Base-by-base conservation (phyloP, 2,329 filamentous ascomycete genomes). In the Phialophora macrospora region DNA sequence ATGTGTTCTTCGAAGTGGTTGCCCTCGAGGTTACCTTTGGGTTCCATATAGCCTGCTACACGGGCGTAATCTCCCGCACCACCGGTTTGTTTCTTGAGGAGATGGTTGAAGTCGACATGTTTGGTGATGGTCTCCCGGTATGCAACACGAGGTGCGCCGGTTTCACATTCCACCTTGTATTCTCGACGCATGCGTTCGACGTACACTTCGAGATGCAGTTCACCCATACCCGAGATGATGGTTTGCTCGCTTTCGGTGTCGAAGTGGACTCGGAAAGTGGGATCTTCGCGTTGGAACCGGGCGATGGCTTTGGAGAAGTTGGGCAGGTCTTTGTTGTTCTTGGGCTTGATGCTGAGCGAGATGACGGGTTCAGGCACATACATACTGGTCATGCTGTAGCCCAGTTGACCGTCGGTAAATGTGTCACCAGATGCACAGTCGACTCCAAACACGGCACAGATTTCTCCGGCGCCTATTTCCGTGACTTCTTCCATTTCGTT, bases 301-400 rank as follows among this genome's bases (percentile, higher is more conserved):
- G 94, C 95, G 88, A 99, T 98, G 72, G 95, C 95, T 82, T 99
- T 99, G 76, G 90, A 93, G 85, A 99, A 99, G 82, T 96, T 95
- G 76, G 92, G 88, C 65, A 90, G 88, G 74, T 99, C 94, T 77
- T 92, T 95, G 77, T 87, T 93, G 77, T 92, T 88, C 84, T 98
- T 98, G 55, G 95, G 95, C 80, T 92, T 93, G 83, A 99, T 98
- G 24, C 93, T 97, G 49, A 99, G 88, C 20, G 94, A 98, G 80
- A 99, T 97, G 82, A 99, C 95, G 32, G 95, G 92, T 77, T 99
- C 95, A 8, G 95, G 95, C 52, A 99, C 94, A 78, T 92, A 83
- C 95, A 99, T 99, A 73, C 93, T 96, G 54, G 91, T 90, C 93
- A 99, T 98, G 68, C 90, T 91, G 83, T 97, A 99, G 55, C 91